Evolutionary conservation across 2,329 filamentous ascomycete species (phyloP).

Genomic region (Volutella citrinella): DNA sequence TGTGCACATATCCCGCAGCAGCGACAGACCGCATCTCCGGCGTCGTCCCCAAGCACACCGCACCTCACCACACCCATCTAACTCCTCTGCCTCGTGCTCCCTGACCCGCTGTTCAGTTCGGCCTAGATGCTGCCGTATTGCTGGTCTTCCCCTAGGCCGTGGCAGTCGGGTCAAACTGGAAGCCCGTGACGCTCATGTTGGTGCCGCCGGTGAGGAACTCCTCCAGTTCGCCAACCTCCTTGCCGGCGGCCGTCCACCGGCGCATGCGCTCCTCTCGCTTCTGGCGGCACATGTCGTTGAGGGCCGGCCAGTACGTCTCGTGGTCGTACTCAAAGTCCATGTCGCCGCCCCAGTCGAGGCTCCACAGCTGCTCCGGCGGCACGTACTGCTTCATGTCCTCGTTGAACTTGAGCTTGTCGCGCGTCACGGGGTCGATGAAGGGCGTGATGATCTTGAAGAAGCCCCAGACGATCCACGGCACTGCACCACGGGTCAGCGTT

Average conservation of each 20-base stretch:
- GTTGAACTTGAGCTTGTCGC: slow-evolving; percentile 96
- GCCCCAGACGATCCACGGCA: slow-evolving; percentile 85
- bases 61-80: too few species aligned
- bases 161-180: slow-evolving; percentile 24
- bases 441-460: slow-evolving; percentile 97
- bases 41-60: too few species aligned
- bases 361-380: slow-evolving; percentile 78
- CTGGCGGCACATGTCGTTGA: slow-evolving; percentile 68
- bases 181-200: slow-evolving; percentile 32
- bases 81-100: too few species aligned
- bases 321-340: slow-evolving; percentile 93
- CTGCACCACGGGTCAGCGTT: slow-evolving; percentile 38
- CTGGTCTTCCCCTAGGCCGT: too few species aligned
- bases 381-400: slow-evolving; percentile 83
- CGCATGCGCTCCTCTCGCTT: slow-evolving; percentile 59
- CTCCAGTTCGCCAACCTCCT: slow-evolving; percentile 81
- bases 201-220: slow-evolving; percentile 71
- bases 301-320: slow-evolving; percentile 80
- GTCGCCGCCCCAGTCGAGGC: slow-evolving; percentile 68
- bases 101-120: too few species aligned
- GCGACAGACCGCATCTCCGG: too few species aligned
- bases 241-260: slow-evolving; percentile 78
- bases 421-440: slow-evolving; percentile 93
- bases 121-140: too few species aligned
- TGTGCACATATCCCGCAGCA: too few species aligned